phyloP scores from a whole-genome alignment of 2,329 filamentous ascomycete genomes.

The Fusarium sp. region DNA sequence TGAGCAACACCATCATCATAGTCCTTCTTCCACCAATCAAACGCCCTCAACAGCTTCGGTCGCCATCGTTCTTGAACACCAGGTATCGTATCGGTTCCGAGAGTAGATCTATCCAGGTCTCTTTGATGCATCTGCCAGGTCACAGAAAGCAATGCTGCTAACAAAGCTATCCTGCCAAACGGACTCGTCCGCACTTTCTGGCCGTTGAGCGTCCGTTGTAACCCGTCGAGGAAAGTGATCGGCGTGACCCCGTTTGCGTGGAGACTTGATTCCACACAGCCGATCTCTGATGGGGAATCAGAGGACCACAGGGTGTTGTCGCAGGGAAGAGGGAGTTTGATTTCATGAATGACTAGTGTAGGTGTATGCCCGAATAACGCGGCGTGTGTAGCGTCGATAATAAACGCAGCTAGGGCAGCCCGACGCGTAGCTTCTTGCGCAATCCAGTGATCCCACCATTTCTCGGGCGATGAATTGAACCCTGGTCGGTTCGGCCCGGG shows the following conservation, averaged over 20 bases:
- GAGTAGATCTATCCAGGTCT: conserved; percentile 48
- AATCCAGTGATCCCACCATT: conserved; percentile 53
- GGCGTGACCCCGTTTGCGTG: conserved; percentile 50
- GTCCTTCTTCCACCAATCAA: conserved; percentile 52
- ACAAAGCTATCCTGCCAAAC: conserved; percentile 48
- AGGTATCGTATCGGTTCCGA: conserved; percentile 46
- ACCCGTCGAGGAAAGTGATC: conserved; percentile 49
- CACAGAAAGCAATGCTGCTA: conserved; percentile 47
- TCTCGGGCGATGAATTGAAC: conserved; percentile 47
- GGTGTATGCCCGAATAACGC: conserved; percentile 51
- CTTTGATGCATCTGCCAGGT: conserved; percentile 52
- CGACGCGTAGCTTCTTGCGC: conserved; percentile 51
- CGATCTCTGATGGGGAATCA: conserved; percentile 50
- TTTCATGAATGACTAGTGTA: conserved; percentile 50
- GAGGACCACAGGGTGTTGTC: conserved; percentile 51
- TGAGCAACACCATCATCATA: conserved; percentile 50
- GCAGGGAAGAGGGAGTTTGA: conserved; percentile 50
- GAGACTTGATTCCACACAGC: conserved; percentile 50
- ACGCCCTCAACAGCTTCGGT: conserved; percentile 47
- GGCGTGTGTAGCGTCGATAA: conserved; percentile 50
- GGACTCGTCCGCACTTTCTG: conserved; percentile 50
- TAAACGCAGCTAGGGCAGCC: conserved; percentile 49
- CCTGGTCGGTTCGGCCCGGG: conserved; percentile 27
- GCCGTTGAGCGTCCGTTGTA: conserved; percentile 48
- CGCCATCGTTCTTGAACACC: conserved; percentile 51